Evolutionary conservation across 306 rosid genomes (phyloP), one percentile per base, ranked within the genome.

Genomic region (Dryas drummondii): DNA sequence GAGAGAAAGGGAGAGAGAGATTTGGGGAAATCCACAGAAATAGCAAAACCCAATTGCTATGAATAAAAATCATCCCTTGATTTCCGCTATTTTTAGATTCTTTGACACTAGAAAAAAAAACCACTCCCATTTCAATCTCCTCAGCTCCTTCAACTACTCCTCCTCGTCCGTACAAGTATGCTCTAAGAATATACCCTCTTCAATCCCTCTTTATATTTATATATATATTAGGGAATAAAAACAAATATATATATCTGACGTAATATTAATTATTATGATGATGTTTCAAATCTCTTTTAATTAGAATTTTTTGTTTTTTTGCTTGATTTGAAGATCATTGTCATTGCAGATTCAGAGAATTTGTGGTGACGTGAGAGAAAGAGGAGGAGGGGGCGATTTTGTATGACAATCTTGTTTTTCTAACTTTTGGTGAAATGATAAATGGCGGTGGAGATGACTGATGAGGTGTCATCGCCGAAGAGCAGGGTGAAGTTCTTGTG

Each of bases 401-500:
- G 49, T 9, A 42, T 41, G 68, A 63, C 49, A 64, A 59, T 15
- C 12, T 47, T 47, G 11, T n/a, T 66, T 7, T 66, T 44, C 14
- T 7, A n/a, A 7, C 0, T 3, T 45, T 44, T 17, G 15, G 37
- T 51, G 47, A 60, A 26, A 46, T 71, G 76, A 71, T 65, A 13
- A 63, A 85, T 87, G 91, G 83, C 32, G 81, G 75, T 9, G 84
- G 61, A 8, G 32, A 9, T 40, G 22, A 22, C 22, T 22, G 22
- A 22, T 22, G 6, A 37, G 61, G 17, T 76, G 17, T 70, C 55
- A 13, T 88, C 97, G 16, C 86, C 93, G 0, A 85, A 40, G 66
- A 90, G 44, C 49, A 91, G 78, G 85, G 62, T 90, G 1, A 94
- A 91, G 84, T 85, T 94, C 79, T 51, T 94, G 14, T 91, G 96